These are phyloP conservation scores for Solidago caesia DNA, from an alignment of 129 eudicot species.

Conservation along the genomic window DNA sequence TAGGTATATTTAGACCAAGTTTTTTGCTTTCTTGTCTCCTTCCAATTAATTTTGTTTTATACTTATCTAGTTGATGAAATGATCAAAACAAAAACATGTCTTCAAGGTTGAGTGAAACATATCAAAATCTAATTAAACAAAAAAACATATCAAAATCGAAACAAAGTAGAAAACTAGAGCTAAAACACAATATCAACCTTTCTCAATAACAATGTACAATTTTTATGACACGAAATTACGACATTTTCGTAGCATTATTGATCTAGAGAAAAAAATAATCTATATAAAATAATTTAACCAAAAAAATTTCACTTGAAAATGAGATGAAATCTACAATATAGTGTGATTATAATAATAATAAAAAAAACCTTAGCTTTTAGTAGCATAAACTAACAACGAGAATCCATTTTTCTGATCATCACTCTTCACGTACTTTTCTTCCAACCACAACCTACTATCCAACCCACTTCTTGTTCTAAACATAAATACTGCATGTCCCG, in stretches of 20 bases:
- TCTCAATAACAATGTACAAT: constrained; percentile 29
- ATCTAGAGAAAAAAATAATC: constrained; percentile 14
- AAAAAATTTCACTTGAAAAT: constrained; percentile 28
- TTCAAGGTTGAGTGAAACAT: constrained; percentile 17
- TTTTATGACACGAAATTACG: background rate
- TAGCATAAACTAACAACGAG: constrained; percentile 71
- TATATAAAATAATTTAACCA: constrained; percentile 23
- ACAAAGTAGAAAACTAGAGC: background rate
- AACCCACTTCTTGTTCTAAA: constrained; percentile 81
- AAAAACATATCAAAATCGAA: constrained; percentile 14
- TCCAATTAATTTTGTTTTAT: background rate
- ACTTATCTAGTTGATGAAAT: background rate
- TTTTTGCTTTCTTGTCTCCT: constrained; percentile 15
- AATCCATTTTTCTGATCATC: constrained; percentile 58
- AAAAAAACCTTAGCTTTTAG: constrained; percentile 47
- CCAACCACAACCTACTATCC: constrained; percentile 90
- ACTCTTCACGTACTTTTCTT: constrained; percentile 57
- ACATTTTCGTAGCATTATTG: background rate
- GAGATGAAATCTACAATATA: constrained; percentile 22
- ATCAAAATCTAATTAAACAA: background rate
- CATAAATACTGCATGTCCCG: constrained; percentile 74
- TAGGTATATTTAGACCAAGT: background rate
- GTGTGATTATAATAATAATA: background rate
- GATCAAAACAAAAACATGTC: background rate
- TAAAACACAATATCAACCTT: background rate